A percentile compares a stretch with the other conserved stretches of the same genome.
phyloP scores from a whole-genome alignment of 768 basidiomycete species.

The Hericium rajendrae region DNA sequence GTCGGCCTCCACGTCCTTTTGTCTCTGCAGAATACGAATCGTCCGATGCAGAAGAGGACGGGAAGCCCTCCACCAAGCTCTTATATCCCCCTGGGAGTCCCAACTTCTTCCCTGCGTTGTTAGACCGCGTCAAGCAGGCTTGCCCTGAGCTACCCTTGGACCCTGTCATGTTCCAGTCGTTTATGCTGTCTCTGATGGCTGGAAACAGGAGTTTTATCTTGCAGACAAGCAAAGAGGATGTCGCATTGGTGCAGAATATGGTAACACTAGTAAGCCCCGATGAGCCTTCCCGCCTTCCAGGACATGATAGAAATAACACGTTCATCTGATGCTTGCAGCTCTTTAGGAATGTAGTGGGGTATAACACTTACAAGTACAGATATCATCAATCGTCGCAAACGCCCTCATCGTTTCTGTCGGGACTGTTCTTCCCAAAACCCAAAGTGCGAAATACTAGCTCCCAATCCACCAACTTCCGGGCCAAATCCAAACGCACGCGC shows the following conservation, averaged over 20 bases:
- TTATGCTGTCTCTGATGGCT: constrained; percentile 56
- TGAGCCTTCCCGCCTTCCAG: not conserved
- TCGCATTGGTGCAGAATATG: constrained; percentile 48
- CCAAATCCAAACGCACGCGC: not conserved
- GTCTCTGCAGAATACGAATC: no score
- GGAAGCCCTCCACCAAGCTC: not conserved
- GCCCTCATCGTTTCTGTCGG: not conserved
- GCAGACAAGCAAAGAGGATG: constrained; percentile 55
- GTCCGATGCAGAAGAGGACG: no score
- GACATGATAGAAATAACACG: not conserved
- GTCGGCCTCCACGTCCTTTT: not conserved
- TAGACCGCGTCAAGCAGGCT: constrained; percentile 35
- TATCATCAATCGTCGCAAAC: not conserved
- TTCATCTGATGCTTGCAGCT: not conserved
- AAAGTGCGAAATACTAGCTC: not conserved
- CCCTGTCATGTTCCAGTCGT: constrained; percentile 51
- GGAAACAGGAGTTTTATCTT: constrained; percentile 57
- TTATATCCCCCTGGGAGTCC: constrained; percentile 10
- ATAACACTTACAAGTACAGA: not conserved
- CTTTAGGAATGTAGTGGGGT: not conserved
- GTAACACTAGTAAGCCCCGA: constrained; percentile 40
- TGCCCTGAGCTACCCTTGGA: constrained; percentile 48
- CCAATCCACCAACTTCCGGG: not conserved
- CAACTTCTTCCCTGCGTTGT: constrained; percentile 23
- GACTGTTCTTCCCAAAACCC: not conserved